A percentile compares a stretch with the other conserved stretches of the same genome.
phyloP scores from a whole-genome alignment of 148 eudicot species.

The Rhododendron mucronatum region DNA sequence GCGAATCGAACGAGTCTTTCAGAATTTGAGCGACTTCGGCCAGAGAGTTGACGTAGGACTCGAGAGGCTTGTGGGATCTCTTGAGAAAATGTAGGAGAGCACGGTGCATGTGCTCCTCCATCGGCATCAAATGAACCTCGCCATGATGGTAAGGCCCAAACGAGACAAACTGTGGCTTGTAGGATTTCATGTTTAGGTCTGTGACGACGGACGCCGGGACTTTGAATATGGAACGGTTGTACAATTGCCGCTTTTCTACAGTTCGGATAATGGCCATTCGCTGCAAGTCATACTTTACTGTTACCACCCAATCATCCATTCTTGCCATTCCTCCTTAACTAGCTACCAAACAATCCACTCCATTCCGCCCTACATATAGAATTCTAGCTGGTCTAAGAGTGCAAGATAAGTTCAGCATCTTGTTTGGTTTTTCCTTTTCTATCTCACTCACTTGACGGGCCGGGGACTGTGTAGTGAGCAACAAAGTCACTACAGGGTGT shows the following conservation, averaged over 20 bases:
- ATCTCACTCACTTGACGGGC: background rate
- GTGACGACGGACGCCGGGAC: conserved; percentile 21
- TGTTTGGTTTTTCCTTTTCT: background rate
- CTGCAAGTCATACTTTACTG: background rate
- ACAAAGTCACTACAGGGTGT: too few species aligned
- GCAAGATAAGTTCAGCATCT: background rate
- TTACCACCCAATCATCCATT: conserved; percentile 5
- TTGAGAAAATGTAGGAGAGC: conserved; percentile 32
- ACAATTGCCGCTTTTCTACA: conserved; percentile 21
- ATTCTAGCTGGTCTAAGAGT: background rate
- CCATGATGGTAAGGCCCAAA: conserved; percentile 46
- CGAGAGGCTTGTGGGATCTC: conserved; percentile 25
- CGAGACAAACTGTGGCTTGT: conserved; percentile 34
- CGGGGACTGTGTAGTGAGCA: too few species aligned
- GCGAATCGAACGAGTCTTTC: conserved; percentile 24
- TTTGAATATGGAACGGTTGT: conserved; percentile 28
- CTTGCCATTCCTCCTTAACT: too few species aligned
- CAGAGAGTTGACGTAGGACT: conserved; percentile 5
- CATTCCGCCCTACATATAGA: background rate
- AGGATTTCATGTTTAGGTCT: conserved; percentile 30
- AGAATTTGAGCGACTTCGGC: conserved; percentile 15
- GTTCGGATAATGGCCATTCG: background rate
- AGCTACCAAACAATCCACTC: background rate
- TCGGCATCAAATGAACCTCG: conserved; percentile 9
- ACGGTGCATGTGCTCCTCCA: conserved; percentile 38